phyloP scores from a whole-genome alignment of 257 asterid genomes.

The Catharanthus roseus region DNA sequence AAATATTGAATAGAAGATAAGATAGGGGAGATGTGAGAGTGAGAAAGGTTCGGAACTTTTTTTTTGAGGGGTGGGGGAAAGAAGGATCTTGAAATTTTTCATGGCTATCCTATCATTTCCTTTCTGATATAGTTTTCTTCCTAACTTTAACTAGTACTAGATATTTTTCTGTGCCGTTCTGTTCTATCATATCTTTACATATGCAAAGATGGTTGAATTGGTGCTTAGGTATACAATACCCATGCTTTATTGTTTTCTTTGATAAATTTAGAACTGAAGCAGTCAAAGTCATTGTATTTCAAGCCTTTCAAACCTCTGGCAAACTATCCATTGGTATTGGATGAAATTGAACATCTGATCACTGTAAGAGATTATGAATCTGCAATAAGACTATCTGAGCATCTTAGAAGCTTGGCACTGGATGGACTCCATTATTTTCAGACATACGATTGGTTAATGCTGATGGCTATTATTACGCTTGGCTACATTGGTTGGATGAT shows the following conservation, averaged over 20 bases:
- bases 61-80: not conserved
- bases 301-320: constrained; percentile 84
- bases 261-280: constrained; percentile 62
- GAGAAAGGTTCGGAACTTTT: not conserved
- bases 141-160: not conserved
- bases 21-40: not conserved
- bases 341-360: constrained; percentile 58
- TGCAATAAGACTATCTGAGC: constrained; percentile 64
- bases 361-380: constrained; percentile 51
- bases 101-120: not conserved
- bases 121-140: not conserved
- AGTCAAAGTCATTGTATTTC: constrained; percentile 54
- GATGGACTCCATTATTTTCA: constrained; percentile 92
- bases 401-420: constrained; percentile 76
- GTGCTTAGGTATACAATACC: not conserved
- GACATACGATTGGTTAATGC: constrained; percentile 95
- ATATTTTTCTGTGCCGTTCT: not conserved
- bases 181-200: not conserved
- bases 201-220: not conserved
- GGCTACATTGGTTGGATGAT: constrained; percentile 98
- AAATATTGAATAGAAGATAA: not conserved
- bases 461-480: constrained; percentile 79
- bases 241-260: constrained; percentile 34
- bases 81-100: not conserved
- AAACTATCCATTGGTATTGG: constrained; percentile 42